These are phyloP conservation scores for Sabuloglossum arenarium DNA, from an alignment of 495 filamentous ascomycete genomes.

Conservation along the genomic window DNA sequence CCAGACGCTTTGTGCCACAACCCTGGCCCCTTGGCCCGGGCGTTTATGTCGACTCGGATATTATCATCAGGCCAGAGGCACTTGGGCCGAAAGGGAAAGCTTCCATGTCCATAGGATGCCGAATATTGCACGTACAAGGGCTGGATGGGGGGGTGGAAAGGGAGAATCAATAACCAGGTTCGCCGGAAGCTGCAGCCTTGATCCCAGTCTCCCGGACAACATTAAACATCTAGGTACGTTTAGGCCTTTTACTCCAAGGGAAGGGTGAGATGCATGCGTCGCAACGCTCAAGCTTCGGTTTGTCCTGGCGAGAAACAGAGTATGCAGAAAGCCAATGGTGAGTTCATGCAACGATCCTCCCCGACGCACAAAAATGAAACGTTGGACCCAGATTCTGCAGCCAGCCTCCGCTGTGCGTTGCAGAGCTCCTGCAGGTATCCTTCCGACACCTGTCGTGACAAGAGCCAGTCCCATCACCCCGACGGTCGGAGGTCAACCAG, in stretches of 20 bases:
- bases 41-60: not conserved
- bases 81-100: not conserved
- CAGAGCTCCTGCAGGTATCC: not conserved
- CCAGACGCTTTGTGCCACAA: not conserved
- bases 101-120: too few species aligned
- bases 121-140: too few species aligned
- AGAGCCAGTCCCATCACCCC: not conserved
- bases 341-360: not conserved
- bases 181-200: not conserved
- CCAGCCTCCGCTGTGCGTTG: not conserved
- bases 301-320: not conserved
- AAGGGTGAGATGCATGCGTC: not conserved
- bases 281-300: not conserved
- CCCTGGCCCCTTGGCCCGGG: not conserved
- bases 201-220: not conserved
- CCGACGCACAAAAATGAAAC: not conserved
- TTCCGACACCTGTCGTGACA: not conserved
- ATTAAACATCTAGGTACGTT: not conserved
- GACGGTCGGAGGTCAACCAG: not conserved
- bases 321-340: not conserved
- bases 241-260: not conserved
- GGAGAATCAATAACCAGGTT: not conserved
- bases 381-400: not conserved
- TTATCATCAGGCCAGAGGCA: not conserved
- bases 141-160: not conserved